Conservation (phyloP, 192 early-diverging fungal species). For the Rhizophagus clarus region DNA sequence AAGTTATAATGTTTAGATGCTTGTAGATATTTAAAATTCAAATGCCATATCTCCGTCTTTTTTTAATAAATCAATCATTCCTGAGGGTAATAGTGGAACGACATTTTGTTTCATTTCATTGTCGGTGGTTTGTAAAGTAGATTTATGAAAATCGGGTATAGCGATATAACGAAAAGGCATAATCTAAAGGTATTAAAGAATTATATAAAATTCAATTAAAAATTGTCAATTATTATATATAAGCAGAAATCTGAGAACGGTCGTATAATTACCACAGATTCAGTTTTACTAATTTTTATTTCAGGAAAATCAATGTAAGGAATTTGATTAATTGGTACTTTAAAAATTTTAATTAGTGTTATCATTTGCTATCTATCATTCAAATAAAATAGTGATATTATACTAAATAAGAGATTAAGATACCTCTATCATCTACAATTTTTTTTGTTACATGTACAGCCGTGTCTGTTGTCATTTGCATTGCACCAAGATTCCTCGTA, state of each 20-base stretch:
- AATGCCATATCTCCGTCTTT: constrained; percentile 66
- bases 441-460: constrained; percentile 71
- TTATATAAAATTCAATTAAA: neutral
- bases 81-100: constrained; percentile 66
- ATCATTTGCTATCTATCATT: neutral
- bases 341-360: neutral
- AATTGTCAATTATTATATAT: neutral
- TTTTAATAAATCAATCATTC: constrained; percentile 73
- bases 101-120: constrained; percentile 33
- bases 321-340: constrained; percentile 63
- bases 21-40: constrained; percentile 35
- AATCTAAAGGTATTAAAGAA: constrained; percentile 34
- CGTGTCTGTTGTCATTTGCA: constrained; percentile 89
- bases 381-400: neutral
- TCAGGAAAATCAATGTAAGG: constrained; percentile 75
- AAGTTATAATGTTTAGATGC: neutral
- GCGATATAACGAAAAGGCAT: constrained; percentile 83
- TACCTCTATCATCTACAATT: constrained; percentile 66
- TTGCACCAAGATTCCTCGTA: constrained; percentile 68
- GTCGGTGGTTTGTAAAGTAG: constrained; percentile 36
- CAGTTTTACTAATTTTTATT: constrained; percentile 64
- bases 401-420: neutral
- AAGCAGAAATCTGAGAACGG: neutral
- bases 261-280: constrained; percentile 53
- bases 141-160: constrained; percentile 33